Evolutionary conservation across 1,139 yeast genomes (phyloP).

Genomic region (Geotrichum aggregatum): DNA sequence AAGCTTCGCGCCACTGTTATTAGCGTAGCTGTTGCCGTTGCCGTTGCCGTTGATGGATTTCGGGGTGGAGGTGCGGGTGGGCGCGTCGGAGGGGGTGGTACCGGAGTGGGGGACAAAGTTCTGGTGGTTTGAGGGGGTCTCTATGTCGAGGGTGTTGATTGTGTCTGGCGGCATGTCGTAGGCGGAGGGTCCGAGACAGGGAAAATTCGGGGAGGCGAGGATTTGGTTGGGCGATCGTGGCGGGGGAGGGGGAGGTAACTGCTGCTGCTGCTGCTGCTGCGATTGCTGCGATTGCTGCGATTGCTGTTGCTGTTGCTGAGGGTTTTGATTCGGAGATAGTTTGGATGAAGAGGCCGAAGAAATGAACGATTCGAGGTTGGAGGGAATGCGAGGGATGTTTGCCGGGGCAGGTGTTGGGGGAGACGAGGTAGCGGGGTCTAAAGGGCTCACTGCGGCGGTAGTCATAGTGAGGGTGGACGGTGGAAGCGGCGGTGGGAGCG

Average conservation of each 20-base stretch:
- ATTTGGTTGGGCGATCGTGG: constrained; percentile 7
- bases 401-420: constrained; percentile 20
- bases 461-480: background rate
- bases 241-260: background rate
- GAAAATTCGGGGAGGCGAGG: constrained; percentile 18
- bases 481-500: constrained; percentile 15
- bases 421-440: background rate
- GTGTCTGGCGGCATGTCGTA: constrained; percentile 21
- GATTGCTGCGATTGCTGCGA: too few relatives aligned
- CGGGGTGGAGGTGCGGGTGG: background rate
- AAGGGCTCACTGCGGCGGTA: background rate
- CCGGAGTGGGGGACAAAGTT: constrained; percentile 20
- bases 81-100: background rate
- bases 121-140: constrained; percentile 10
- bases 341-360: background rate
- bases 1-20: background rate
- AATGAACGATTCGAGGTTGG: constrained; percentile 13
- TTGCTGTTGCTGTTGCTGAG: too few relatives aligned
- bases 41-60: background rate
- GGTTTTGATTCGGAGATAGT: background rate
- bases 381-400: constrained; percentile 22
- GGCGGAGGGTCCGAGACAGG: constrained; percentile 20
- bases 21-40: background rate
- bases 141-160: constrained; percentile 16
- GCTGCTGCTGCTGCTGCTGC: too few relatives aligned